A percentile compares a stretch with the other conserved stretches of the same genome.
Conservation (phyloP, 106 monocot species). For the Cymbidium sinense region DNA sequence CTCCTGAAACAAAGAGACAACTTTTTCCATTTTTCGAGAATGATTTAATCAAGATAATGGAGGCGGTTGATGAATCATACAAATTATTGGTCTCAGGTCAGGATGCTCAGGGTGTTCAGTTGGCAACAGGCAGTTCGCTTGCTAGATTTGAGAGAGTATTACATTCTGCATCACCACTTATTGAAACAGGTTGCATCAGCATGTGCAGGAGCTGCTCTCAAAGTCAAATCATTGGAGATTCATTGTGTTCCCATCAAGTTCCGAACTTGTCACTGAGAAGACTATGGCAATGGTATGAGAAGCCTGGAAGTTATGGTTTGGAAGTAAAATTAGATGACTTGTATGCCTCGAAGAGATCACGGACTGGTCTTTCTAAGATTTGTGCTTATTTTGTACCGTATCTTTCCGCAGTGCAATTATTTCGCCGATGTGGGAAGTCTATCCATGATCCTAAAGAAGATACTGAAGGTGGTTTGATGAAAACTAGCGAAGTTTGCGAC, state of each 20-base stretch:
- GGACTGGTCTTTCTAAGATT: slow-evolving; percentile 21
- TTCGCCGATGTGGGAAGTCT: slow-evolving; percentile 14
- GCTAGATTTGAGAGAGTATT: slow-evolving; percentile 68
- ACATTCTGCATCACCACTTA: slow-evolving; percentile 57
- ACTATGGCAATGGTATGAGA: slow-evolving; percentile 93
- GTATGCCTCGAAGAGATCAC: slow-evolving; percentile 15
- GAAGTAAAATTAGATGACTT: slow-evolving; percentile 58
- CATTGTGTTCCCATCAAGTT: slow-evolving; percentile 30
- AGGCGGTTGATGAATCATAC: slow-evolving; percentile 35
- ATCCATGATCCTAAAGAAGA: not conserved
- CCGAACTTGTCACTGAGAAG: slow-evolving; percentile 38
- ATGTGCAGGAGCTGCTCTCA: slow-evolving; percentile 21
- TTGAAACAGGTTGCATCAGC: slow-evolving; percentile 16
- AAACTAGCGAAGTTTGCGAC: slow-evolving; percentile 5
- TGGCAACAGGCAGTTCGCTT: slow-evolving; percentile 26
- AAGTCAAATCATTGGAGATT: slow-evolving; percentile 12
- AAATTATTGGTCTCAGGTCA: slow-evolving; percentile 14
- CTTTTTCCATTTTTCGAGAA: slow-evolving; percentile 13
- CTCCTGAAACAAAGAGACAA: not conserved
- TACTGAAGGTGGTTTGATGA: slow-evolving; percentile 1
- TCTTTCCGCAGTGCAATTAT: slow-evolving; percentile 89
- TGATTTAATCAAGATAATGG: slow-evolving; percentile 46
- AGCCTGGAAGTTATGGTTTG: slow-evolving; percentile 71
- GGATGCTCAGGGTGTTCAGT: slow-evolving; percentile 25
- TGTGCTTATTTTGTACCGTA: slow-evolving; percentile 84